A percentile compares a stretch with the other conserved stretches of the same genome.
Evolutionary conservation across 345 rosid genomes (phyloP).

Genomic region (Nasturtium officinale): DNA sequence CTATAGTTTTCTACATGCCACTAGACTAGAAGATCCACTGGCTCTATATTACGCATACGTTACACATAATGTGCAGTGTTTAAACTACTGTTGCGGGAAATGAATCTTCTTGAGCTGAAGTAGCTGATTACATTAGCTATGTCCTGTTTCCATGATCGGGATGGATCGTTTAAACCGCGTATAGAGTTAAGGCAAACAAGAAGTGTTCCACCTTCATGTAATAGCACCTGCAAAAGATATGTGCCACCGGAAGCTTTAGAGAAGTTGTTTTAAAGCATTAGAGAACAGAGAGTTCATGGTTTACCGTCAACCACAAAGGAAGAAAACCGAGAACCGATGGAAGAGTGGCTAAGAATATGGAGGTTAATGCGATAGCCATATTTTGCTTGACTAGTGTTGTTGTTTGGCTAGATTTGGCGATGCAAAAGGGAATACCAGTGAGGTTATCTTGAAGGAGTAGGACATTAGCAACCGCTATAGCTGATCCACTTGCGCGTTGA

Average conservation of each 20-base stretch:
- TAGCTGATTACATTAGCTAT: conserved; percentile 45
- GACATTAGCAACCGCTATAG: conserved; percentile 80
- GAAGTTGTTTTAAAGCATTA: neutral
- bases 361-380: conserved; percentile 69
- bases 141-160: conserved; percentile 71
- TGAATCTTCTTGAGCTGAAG: conserved; percentile 8
- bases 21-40: too few species aligned
- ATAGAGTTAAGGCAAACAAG: conserved; percentile 82
- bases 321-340: conserved; percentile 77
- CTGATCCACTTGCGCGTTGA: conserved; percentile 90
- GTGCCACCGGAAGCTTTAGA: neutral
- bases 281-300: neutral
- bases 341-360: conserved; percentile 73
- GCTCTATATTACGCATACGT: neutral
- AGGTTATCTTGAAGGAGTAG: conserved; percentile 67
- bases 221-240: conserved; percentile 56
- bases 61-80: conserved; percentile 1
- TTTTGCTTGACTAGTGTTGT: conserved; percentile 80
- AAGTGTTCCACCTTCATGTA: conserved; percentile 91
- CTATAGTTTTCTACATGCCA: too few species aligned
- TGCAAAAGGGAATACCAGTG: conserved; percentile 76
- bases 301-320: conserved; percentile 84
- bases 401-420: conserved; percentile 83
- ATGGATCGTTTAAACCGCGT: conserved; percentile 69
- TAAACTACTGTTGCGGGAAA: neutral